Conservation (phyloP, 768 basidiomycete species). For the Phaeotremella fagi region DNA sequence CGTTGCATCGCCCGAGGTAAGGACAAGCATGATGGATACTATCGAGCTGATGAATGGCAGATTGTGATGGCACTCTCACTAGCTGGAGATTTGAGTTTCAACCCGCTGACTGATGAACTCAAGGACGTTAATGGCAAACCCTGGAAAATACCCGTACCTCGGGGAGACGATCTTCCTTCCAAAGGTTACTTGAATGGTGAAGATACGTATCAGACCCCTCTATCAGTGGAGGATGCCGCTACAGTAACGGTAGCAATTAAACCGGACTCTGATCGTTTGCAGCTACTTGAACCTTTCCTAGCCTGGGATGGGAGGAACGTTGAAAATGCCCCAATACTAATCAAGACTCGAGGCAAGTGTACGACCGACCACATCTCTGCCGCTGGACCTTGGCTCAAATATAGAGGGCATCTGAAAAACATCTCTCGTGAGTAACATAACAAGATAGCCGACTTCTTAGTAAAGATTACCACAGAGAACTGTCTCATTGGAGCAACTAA, state of each 20-base stretch:
- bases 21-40: too few species aligned
- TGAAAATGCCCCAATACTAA: constrained; percentile 80
- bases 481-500: constrained; percentile 98
- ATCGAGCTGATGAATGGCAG: too few species aligned
- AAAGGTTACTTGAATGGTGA: constrained; percentile 93
- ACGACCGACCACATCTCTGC: constrained; percentile 96
- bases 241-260: constrained; percentile 79
- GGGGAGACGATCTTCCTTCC: constrained; percentile 88
- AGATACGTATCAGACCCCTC: constrained; percentile 95
- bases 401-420: constrained; percentile 97
- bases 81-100: constrained; percentile 89
- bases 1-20: constrained; percentile 48
- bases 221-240: constrained; percentile 72
- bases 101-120: constrained; percentile 87
- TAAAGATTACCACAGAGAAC: constrained; percentile 62
- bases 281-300: constrained; percentile 80
- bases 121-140: constrained; percentile 85
- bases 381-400: constrained; percentile 99
- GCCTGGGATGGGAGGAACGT: constrained; percentile 93
- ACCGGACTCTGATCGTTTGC: constrained; percentile 82
- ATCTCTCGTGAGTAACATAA: constrained; percentile 69
- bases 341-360: constrained; percentile 99
- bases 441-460: neutral
- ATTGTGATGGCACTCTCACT: constrained; percentile 96
- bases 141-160: constrained; percentile 93